Conservation (phyloP, 331 rosid species). For the Acacia concinna region DNA sequence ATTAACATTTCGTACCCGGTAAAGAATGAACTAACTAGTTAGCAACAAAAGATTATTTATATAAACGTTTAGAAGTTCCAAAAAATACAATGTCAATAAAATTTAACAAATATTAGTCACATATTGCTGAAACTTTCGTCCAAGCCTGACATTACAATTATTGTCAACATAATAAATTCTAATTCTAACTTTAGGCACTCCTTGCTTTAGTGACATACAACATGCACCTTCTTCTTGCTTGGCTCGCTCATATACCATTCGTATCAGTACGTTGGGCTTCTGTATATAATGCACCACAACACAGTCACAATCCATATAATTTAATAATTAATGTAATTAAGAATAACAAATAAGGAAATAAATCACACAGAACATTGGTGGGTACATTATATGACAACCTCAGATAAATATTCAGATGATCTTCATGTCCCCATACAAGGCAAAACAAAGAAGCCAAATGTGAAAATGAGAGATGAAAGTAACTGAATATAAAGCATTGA, state of each 20-base stretch:
- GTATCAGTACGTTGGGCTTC: neutral
- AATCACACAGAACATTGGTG: neutral
- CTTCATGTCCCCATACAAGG: neutral
- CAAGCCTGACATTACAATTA: neutral
- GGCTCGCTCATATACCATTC: neutral
- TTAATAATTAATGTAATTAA: neutral
- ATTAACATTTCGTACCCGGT: no score
- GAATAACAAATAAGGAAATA: neutral
- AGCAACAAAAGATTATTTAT: no score
- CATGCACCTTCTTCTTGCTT: neutral
- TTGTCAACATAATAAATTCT: neutral
- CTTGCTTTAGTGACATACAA: neutral
- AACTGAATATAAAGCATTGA: neutral
- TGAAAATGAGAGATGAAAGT: neutral
- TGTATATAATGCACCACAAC: neutral
- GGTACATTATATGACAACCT: neutral
- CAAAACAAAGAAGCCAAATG: neutral
- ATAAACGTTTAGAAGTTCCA: neutral
- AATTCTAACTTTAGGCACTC: neutral
- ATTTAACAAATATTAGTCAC: neutral
- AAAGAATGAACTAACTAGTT: no score
- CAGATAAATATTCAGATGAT: neutral
- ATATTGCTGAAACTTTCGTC: neutral
- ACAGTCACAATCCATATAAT: neutral
- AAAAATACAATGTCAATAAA: neutral